These are phyloP conservation scores for Mycena sp. DNA, from an alignment of 1,284 basidiomycete species.

Conservation along the genomic window DNA sequence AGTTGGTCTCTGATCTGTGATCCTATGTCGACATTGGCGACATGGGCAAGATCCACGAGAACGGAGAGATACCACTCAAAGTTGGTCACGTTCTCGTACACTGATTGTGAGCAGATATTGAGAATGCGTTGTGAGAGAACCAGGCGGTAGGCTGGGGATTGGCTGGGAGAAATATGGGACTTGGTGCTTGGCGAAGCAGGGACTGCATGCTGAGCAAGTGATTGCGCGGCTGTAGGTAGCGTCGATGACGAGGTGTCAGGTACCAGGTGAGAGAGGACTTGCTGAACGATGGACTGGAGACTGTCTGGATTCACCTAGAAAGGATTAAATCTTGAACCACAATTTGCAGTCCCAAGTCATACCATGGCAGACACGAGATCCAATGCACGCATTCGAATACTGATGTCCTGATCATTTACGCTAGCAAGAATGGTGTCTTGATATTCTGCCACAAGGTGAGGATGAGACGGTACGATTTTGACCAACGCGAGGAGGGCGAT, in stretches of 20 bases:
- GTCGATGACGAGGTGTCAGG: constrained; percentile 58
- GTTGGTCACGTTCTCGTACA: constrained; percentile 89
- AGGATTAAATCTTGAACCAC: constrained; percentile 21
- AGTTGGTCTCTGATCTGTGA: constrained; percentile 82
- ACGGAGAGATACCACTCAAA: constrained; percentile 98
- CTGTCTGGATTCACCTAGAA: constrained; percentile 82
- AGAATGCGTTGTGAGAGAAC: constrained; percentile 85
- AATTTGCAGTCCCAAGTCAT: constrained; percentile 35
- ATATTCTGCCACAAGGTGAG: constrained; percentile 91
- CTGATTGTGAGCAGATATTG: constrained; percentile 82
- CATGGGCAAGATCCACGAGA: constrained; percentile 88
- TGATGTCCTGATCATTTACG: constrained; percentile 93
- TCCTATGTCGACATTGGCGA: constrained; percentile 84
- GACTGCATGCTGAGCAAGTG: constrained; percentile 61
- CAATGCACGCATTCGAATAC: constrained; percentile 94
- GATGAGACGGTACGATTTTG: constrained; percentile 94
- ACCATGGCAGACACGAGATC: constrained; percentile 96
- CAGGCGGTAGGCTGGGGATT: constrained; percentile 84
- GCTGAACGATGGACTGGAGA: constrained; percentile 89
- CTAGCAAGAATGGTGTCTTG: constrained; percentile 92
- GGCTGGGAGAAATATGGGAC: constrained; percentile 59
- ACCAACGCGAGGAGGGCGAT: constrained; percentile 95
- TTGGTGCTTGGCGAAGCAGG: constrained; percentile 49
- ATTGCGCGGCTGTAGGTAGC: constrained; percentile 68
- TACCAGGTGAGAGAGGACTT: constrained; percentile 87